Conservation (phyloP, 306 rosid species). For the Sindora glabra region DNA sequence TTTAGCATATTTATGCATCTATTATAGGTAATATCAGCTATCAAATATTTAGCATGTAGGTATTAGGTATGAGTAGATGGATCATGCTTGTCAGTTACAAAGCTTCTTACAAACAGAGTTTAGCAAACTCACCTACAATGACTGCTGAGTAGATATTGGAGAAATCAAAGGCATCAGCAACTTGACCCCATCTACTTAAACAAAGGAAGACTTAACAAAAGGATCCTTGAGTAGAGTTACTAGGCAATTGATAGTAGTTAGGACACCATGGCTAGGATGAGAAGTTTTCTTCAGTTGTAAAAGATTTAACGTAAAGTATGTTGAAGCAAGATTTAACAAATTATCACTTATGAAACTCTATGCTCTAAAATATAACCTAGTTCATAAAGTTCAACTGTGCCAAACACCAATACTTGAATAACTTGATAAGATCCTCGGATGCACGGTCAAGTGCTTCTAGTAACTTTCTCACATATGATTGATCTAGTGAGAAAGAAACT, state of each 20-base stretch:
- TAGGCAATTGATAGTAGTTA: constrained; percentile 75
- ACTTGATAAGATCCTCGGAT: too few species aligned
- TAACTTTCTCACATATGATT: too few species aligned
- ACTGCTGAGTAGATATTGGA: constrained; percentile 96
- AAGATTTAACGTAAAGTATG: constrained; percentile 11
- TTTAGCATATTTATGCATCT: background rate
- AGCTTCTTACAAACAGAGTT: too few species aligned
- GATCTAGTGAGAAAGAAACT: too few species aligned
- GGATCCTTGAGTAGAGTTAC: constrained; percentile 87
- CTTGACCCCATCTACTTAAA: constrained; percentile 85
- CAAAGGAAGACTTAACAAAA: constrained; percentile 77
- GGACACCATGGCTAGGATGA: constrained; percentile 75
- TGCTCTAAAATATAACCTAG: too few species aligned
- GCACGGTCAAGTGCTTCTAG: too few species aligned
- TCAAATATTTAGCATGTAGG: constrained; percentile 6
- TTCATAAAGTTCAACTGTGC: too few species aligned
- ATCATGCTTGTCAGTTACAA: constrained; percentile 13
- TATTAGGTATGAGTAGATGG: background rate
- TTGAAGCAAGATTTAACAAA: too few species aligned
- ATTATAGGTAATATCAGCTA: constrained; percentile 1
- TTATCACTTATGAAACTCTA: too few species aligned
- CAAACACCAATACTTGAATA: too few species aligned
- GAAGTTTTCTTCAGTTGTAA: constrained; percentile 83
- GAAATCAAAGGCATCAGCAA: constrained; percentile 81
- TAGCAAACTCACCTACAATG: constrained; percentile 64